Conservation (phyloP, 139 green algal genomes). For the Prasinococcaceae sp. region DNA sequence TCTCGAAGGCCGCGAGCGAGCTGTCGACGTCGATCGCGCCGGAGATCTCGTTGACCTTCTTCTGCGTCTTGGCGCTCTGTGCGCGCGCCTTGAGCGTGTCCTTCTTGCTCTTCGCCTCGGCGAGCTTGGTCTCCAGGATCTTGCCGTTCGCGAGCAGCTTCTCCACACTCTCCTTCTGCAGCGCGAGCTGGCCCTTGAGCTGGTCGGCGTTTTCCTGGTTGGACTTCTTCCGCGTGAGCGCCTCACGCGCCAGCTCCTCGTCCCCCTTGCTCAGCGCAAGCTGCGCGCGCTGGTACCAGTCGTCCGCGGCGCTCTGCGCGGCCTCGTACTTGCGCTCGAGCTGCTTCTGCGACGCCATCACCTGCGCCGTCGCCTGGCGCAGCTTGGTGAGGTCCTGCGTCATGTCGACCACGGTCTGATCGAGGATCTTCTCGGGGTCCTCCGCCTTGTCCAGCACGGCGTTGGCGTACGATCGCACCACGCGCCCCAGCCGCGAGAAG, state of each 20-base stretch:
- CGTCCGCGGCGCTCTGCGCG: constrained; percentile 50
- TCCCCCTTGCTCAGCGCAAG: constrained; percentile 89
- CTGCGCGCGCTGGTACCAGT: constrained; percentile 74
- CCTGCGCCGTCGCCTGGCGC: constrained; percentile 86
- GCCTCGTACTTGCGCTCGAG: constrained; percentile 88
- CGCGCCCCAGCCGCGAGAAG: constrained; percentile 60
- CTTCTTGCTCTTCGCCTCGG: constrained; percentile 93
- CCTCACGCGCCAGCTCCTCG: constrained; percentile 89
- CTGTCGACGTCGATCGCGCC: constrained; percentile 63
- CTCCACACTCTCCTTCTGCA: constrained; percentile 68
- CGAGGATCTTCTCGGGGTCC: constrained; percentile 97
- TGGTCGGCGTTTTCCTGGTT: constrained; percentile 60
- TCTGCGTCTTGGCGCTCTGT: constrained; percentile 52
- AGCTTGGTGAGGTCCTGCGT: constrained; percentile 94
- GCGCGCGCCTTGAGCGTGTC: constrained; percentile 97
- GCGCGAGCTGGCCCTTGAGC: constrained; percentile 73
- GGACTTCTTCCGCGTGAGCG: constrained; percentile 65
- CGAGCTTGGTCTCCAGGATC: constrained; percentile 32
- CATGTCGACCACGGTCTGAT: constrained; percentile 94
- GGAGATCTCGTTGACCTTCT: constrained; percentile 25
- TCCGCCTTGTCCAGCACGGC: constrained; percentile 26
- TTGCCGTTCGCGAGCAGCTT: constrained; percentile 80
- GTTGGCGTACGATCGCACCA: constrained; percentile 81
- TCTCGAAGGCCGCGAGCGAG: constrained; percentile 80
- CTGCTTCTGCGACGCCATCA: constrained; percentile 93